phyloP scores from a whole-genome alignment of 2,329 filamentous ascomycete genomes.

The Dactylellina cionopaga region DNA sequence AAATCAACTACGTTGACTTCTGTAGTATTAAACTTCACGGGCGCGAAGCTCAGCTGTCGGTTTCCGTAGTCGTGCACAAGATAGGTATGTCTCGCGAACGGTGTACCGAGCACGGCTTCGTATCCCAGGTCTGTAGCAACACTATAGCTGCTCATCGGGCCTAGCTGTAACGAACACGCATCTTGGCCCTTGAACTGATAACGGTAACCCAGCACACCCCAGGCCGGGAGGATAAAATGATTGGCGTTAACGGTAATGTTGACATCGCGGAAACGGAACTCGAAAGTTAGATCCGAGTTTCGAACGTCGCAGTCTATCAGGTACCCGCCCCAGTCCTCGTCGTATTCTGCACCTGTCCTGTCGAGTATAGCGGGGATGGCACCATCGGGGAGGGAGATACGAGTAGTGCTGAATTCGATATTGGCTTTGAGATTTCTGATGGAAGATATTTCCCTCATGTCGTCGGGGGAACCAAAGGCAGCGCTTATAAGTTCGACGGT shows the following conservation, averaged over 20 bases:
- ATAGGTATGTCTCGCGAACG: conserved; percentile 42
- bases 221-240: conserved; percentile 34
- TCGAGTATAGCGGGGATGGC: conserved; percentile 7
- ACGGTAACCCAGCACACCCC: conserved; percentile 19
- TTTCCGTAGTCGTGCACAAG: conserved; percentile 41
- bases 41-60: conserved; percentile 42
- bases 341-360: conserved; percentile 5
- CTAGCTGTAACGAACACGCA: conserved; percentile 26
- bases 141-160: conserved; percentile 31
- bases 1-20: conserved; percentile 23
- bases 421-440: conserved; percentile 30
- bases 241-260: conserved; percentile 37
- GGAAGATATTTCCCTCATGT: conserved; percentile 22
- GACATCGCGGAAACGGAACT: conserved; percentile 22
- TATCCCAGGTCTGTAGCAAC: conserved; percentile 36
- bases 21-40: conserved; percentile 30
- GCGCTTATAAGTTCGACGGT: conserved; percentile 27
- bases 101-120: conserved; percentile 34
- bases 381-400: conserved; percentile 30
- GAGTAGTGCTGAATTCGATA: conserved; percentile 37
- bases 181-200: conserved; percentile 24
- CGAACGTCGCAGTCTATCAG: conserved; percentile 34
- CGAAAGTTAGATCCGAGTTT: conserved; percentile 20
- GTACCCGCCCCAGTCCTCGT: conserved; percentile 36
- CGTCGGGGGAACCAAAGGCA: conserved; percentile 12